A percentile compares a stretch with the other conserved stretches of the same genome.
Evolutionary conservation across 176 grass and related monocot species (phyloP).

Genomic region (Puya raimondii): DNA sequence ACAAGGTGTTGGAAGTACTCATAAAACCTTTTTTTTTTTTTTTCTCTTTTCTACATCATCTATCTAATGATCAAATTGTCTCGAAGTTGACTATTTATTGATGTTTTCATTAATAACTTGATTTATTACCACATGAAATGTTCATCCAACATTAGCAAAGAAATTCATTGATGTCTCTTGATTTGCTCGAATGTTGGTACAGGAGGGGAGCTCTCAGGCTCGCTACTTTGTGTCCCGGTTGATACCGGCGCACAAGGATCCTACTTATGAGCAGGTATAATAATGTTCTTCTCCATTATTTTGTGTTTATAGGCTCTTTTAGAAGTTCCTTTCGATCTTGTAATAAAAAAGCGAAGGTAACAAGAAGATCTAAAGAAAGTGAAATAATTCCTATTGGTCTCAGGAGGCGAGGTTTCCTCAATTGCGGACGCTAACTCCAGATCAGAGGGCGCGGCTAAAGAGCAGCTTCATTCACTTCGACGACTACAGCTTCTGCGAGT

Average conservation of each 20-base stretch:
- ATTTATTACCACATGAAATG: neutral
- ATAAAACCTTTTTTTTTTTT: too few relatives aligned
- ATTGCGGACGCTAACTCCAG: constrained; percentile 44
- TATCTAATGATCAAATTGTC: too few relatives aligned
- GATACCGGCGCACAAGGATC: constrained; percentile 99
- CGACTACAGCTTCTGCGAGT: constrained; percentile 91
- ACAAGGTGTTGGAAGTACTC: too few relatives aligned
- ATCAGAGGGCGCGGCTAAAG: constrained; percentile 66
- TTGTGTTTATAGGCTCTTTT: neutral
- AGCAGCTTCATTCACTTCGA: constrained; percentile 95
- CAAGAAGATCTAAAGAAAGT: neutral
- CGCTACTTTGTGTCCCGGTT: constrained; percentile 95
- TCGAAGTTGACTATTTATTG: neutral
- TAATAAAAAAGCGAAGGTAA: neutral
- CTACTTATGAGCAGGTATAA: constrained; percentile 91
- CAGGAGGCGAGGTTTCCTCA: constrained; percentile 96
- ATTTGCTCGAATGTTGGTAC: constrained; percentile 15
- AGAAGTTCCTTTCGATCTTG: neutral
- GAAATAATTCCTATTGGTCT: constrained; percentile 7
- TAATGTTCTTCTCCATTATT: neutral
- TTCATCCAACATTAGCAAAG: neutral
- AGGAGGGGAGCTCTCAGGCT: constrained; percentile 96
- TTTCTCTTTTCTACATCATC: too few relatives aligned
- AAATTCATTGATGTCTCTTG: neutral
- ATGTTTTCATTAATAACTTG: constrained; percentile 24